phyloP scores from a whole-genome alignment of 805 yeast genomes.

The Tetrapisispora phaffii region DNA sequence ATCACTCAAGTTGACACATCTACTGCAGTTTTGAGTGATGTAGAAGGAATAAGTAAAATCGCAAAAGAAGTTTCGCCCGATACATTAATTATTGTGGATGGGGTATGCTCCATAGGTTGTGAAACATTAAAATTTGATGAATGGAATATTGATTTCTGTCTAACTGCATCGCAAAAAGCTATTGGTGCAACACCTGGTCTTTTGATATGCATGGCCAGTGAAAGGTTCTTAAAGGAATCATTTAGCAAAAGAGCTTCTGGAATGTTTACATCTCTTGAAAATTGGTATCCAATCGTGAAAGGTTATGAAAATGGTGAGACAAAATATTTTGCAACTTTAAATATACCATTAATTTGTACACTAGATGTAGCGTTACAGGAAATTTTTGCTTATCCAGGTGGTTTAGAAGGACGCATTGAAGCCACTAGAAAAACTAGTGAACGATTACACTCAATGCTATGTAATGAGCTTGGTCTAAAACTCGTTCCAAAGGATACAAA shows the following conservation, averaged over 20 bases:
- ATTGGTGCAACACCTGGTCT: constrained; percentile 92
- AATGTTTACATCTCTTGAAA: constrained; percentile 51
- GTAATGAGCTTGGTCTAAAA: constrained; percentile 51
- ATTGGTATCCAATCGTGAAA: constrained; percentile 83
- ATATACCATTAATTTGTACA: constrained; percentile 78
- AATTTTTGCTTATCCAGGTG: constrained; percentile 35
- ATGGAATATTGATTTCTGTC: constrained; percentile 83
- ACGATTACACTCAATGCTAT: constrained; percentile 49
- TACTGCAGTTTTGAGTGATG: constrained; percentile 79
- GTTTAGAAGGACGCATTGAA: constrained; percentile 51
- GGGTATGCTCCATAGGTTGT: constrained; percentile 89
- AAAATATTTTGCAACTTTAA: constrained; percentile 95
- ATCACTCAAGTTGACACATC: constrained; percentile 95
- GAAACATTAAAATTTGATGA: constrained; percentile 76
- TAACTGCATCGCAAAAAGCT: constrained; percentile 94
- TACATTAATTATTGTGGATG: constrained; percentile 78
- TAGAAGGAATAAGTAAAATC: constrained; percentile 50
- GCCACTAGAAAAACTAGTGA: constrained; percentile 55
- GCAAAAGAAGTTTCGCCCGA: constrained; percentile 64
- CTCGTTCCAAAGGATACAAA: constrained; percentile 40
- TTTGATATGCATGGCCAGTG: constrained; percentile 64
- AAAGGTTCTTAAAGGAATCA: constrained; percentile 61
- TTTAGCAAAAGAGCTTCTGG: constrained; percentile 28
- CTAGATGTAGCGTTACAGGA: constrained; percentile 66
- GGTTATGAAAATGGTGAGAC: constrained; percentile 67